Evolutionary conservation across 495 filamentous ascomycete genomes (phyloP).

Genomic region (Geopyxis carbonaria): DNA sequence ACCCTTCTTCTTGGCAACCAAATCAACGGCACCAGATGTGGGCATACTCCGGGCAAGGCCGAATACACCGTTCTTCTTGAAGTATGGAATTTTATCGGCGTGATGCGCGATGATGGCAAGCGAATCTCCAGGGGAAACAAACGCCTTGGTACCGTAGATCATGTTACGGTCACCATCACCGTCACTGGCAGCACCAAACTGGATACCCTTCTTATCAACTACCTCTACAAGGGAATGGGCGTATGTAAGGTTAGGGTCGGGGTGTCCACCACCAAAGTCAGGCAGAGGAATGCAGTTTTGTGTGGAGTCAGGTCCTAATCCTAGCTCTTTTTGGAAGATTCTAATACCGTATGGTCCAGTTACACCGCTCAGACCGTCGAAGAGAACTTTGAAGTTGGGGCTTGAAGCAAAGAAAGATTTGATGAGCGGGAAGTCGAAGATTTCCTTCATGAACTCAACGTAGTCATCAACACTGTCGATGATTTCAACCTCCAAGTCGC

Average conservation of each 20-base stretch:
- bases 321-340: conserved; percentile 88
- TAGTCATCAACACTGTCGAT: conserved; percentile 87
- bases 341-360: conserved; percentile 88
- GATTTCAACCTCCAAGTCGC: conserved; percentile 78
- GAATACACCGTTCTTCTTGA: conserved; percentile 89
- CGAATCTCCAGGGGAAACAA: conserved; percentile 93
- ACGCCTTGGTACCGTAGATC: conserved; percentile 94
- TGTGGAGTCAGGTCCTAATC: conserved; percentile 54
- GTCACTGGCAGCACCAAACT: conserved; percentile 90
- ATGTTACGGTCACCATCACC: conserved; percentile 98
- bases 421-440: conserved; percentile 94
- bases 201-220: conserved; percentile 78
- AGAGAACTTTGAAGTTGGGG: conserved; percentile 88
- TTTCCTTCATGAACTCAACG: conserved; percentile 84
- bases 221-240: conserved; percentile 86
- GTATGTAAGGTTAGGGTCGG: conserved; percentile 96
- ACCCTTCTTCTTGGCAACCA: conserved; percentile 85
- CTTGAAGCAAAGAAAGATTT: conserved; percentile 73
- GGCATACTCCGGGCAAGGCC: conserved; percentile 95
- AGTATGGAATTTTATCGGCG: conserved; percentile 86
- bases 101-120: conserved; percentile 96
- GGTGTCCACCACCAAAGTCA: conserved; percentile 93
- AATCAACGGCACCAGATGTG: conserved; percentile 83
- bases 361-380: conserved; percentile 85
- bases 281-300: conserved; percentile 87